Evolutionary conservation across 371 early-diverging fungal genomes (phyloP), one percentile per base, ranked within the genome.

Genomic region (Lichtheimia corymbifera): DNA sequence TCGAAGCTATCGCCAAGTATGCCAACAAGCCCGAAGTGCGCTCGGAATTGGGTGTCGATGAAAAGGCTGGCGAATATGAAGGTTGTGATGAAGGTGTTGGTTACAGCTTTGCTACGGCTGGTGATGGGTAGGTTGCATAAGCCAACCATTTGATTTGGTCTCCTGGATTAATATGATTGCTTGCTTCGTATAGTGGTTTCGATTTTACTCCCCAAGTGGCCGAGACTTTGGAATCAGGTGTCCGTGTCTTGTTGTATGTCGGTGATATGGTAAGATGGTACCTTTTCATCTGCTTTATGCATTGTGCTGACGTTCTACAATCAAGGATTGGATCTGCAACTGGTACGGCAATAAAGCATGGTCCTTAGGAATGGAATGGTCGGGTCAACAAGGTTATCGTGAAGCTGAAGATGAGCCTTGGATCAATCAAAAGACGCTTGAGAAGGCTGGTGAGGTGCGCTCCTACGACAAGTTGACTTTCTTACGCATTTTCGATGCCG

Each of bases 321-420:
- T 87, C 59, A 84, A 84, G 17, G 91, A 90, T 68, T 90, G 80
- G 66, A 88, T 90, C 56, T 91, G 92, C 82, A 92, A 92, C 74
- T 94, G 93, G 72, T 68, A 65, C 14, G 94, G 94, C 43, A 94
- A 93, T 85, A 89, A 91, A 79, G 94, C 91, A 0, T 95, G 93
- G 93, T 66, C 88, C 3, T 60, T 86, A 49, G 83, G 78, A 11
- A 80, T 97, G 61, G 86, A 88, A 47, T 96, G 96, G 96, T 63
- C 75, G 42, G 93, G 93, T 27, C 74, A 87, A 63, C 63, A 73
- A 18, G 86, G 79, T 7, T 93, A 90, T 73, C 71, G 83, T 50
- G 64, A 76, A 18, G 84, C 87, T 17, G 75, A 83, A 56, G 88
- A 88, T 54, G 59, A 68, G 55, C 63, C 73, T 53, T 89, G 86